phyloP scores from a whole-genome alignment of 257 asterid genomes.

The Salvia rosmarinus region DNA sequence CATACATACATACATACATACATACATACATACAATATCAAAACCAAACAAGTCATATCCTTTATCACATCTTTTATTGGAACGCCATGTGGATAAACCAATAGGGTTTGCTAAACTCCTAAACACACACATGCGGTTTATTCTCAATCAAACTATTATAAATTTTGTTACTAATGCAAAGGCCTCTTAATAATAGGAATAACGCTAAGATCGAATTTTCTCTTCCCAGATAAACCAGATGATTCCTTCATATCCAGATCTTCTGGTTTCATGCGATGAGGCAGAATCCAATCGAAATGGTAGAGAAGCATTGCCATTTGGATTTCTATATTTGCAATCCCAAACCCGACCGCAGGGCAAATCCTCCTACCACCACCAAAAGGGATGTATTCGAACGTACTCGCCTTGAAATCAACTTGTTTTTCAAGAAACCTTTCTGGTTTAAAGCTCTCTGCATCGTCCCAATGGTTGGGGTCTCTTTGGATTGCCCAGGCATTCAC shows the following conservation, averaged over 20 bases:
- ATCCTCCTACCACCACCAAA: slow-evolving; percentile 43
- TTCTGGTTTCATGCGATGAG: slow-evolving; percentile 24
- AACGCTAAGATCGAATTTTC: neutral
- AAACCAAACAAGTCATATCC: no score
- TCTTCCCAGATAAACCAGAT: slow-evolving; percentile 7
- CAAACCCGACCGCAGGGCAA: slow-evolving; percentile 32
- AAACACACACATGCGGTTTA: no score
- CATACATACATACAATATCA: no score
- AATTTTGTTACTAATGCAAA: neutral
- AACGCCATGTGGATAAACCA: no score
- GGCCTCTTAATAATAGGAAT: slow-evolving; percentile 28
- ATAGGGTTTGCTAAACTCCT: no score
- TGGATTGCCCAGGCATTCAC: slow-evolving; percentile 37
- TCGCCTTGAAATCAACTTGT: neutral
- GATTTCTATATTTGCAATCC: slow-evolving; percentile 26
- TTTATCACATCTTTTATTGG: no score
- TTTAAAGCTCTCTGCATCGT: slow-evolving; percentile 22
- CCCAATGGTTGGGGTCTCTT: slow-evolving; percentile 35
- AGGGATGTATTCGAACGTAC: slow-evolving; percentile 14
- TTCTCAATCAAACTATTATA: no score
- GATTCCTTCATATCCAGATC: slow-evolving; percentile 34
- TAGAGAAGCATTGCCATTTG: slow-evolving; percentile 33
- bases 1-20: no score
- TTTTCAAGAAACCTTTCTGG: slow-evolving; percentile 35
- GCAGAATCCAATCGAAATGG: slow-evolving; percentile 39